Evolutionary conservation across 495 filamentous ascomycete genomes (phyloP).

Genomic region (Diplogelasinospora grovesii): DNA sequence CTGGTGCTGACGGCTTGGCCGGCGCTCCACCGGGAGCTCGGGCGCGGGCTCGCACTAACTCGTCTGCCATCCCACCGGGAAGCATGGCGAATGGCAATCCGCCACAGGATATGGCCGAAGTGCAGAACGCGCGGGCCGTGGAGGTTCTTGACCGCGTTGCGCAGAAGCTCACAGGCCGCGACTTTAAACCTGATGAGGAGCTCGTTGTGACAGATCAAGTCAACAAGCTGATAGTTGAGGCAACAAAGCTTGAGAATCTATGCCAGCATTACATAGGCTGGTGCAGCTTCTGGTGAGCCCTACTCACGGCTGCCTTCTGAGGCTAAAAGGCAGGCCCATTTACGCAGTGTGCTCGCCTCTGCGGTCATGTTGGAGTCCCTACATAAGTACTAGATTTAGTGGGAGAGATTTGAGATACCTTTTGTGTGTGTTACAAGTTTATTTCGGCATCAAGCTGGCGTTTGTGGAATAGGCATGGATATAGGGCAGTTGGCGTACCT

Average conservation of each 20-base stretch:
- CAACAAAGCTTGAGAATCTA: constrained; percentile 93
- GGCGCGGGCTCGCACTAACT: constrained; percentile 48
- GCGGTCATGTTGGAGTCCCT: too few relatives aligned
- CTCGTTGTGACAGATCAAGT: constrained; percentile 84
- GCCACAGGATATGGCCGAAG: constrained; percentile 53
- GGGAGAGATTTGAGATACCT: too few relatives aligned
- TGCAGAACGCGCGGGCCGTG: constrained; percentile 86
- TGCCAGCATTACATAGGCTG: constrained; percentile 99
- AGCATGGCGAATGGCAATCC: constrained; percentile 32
- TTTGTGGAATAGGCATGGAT: too few relatives aligned
- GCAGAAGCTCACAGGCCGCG: constrained; percentile 81
- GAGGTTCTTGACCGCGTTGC: constrained; percentile 87
- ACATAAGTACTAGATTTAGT: too few relatives aligned
- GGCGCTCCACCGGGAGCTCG: constrained; percentile 47
- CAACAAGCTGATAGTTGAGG: constrained; percentile 86
- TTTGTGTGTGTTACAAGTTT: too few relatives aligned
- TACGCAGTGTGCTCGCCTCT: too few relatives aligned
- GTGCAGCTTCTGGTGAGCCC: constrained; percentile 79
- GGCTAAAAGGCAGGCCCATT: too few relatives aligned
- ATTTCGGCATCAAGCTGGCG: too few relatives aligned
- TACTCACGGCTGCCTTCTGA: not conserved
- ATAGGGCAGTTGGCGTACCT: too few relatives aligned
- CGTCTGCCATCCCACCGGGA: constrained; percentile 25
- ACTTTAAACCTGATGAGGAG: constrained; percentile 67
- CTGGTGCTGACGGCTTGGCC: constrained; percentile 33